Conservation (phyloP, 2,329 filamentous ascomycete species). For the Exophiala sideris region DNA sequence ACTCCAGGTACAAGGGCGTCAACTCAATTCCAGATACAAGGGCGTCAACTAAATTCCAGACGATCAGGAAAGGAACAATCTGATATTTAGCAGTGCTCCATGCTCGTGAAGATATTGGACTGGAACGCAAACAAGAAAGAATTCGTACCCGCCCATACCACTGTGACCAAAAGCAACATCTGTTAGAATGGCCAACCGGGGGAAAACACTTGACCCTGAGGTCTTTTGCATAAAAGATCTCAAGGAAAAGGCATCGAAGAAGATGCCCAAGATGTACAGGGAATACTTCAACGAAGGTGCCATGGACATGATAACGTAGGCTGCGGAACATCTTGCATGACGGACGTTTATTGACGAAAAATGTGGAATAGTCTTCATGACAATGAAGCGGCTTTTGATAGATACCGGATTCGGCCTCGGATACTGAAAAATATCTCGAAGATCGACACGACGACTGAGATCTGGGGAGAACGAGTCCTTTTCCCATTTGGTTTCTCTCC, state of each 20-base stretch:
- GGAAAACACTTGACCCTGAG: slow-evolving; percentile 31
- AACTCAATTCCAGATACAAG: too few relatives aligned
- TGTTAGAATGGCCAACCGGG: slow-evolving; percentile 34
- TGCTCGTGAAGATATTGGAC: too few relatives aligned
- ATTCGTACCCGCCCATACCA: too few relatives aligned
- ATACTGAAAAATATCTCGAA: slow-evolving; percentile 38
- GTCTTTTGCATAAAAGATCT: slow-evolving; percentile 28
- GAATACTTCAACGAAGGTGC: slow-evolving; percentile 59
- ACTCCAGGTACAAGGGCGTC: too few relatives aligned
- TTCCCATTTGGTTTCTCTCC: slow-evolving; percentile 55
- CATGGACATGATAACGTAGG: slow-evolving; percentile 51
- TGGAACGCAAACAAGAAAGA: too few relatives aligned
- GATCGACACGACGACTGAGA: slow-evolving; percentile 39
- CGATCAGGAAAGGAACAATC: too few relatives aligned
- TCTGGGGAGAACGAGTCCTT: slow-evolving; percentile 44
- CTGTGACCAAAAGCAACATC: not conserved
- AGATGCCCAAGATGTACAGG: slow-evolving; percentile 17
- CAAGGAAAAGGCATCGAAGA: slow-evolving; percentile 17
- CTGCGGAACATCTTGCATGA: not conserved
- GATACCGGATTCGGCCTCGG: slow-evolving; percentile 45
- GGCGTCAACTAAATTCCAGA: too few relatives aligned
- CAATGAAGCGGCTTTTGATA: slow-evolving; percentile 52
- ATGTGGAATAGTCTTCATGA: slow-evolving; percentile 39
- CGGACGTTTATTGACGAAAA: slow-evolving; percentile 20
- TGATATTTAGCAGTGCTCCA: too few relatives aligned